phyloP scores from a whole-genome alignment of 163 green algal species.

The Scenedesmus sp. region DNA sequence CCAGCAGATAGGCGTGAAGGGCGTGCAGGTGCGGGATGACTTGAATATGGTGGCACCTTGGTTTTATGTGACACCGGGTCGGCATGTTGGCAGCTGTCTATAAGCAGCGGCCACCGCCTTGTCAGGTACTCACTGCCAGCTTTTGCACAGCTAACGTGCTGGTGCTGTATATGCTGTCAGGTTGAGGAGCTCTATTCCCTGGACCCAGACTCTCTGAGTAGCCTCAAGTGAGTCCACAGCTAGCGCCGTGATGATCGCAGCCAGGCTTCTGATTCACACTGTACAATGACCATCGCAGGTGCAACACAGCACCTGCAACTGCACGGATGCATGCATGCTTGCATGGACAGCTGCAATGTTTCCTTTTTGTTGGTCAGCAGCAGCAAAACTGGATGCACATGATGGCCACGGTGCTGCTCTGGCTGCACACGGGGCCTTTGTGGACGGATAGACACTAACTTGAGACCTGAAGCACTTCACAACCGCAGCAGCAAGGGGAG shows the following conservation, averaged over 20 bases:
- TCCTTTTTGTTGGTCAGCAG: not conserved
- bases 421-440: not conserved
- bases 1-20: slow-evolving; percentile 88
- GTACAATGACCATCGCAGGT: no score
- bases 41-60: not conserved
- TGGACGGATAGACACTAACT: not conserved
- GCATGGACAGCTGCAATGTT: not conserved
- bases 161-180: slow-evolving; percentile 20
- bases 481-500: no score
- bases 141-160: not conserved
- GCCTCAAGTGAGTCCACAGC: slow-evolving; percentile 19
- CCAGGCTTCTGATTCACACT: not conserved
- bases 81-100: not conserved
- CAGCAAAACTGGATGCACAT: not conserved
- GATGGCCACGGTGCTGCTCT: no score
- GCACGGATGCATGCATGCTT: not conserved
- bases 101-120: not conserved
- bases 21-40: slow-evolving; percentile 78
- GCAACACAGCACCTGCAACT: no score
- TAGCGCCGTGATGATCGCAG: not conserved
- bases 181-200: slow-evolving; percentile 94
- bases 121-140: not conserved
- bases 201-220: slow-evolving; percentile 79
- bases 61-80: not conserved
- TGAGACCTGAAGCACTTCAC: not conserved